Base-by-base conservation (phyloP, 139 green algal genomes). In the Chlamydomonas applanata region DNA sequence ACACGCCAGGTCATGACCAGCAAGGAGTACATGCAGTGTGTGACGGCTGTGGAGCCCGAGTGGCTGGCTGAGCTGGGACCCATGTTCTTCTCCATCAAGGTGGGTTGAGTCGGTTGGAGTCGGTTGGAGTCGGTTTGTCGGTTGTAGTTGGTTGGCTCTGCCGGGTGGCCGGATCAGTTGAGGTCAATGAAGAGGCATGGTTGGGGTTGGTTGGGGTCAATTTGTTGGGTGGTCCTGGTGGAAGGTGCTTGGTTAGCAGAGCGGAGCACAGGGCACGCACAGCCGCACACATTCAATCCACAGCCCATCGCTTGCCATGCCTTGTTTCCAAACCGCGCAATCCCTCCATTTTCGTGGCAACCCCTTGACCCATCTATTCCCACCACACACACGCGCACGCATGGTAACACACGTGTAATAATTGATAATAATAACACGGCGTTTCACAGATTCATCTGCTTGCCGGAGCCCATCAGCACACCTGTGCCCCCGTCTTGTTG, bases 1-100 rank as follows among this genome's bases (percentile, higher is more conserved):
- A 19, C 7, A 49, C 11, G 40, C 40, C 40, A 98, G 68, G 92
- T 99, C 56, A 91, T 87, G 74, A 99, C 95, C n/a, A 92, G 75
- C 57, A 99, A 98, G 88, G 96, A 98, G 83, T 98, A 98, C 89
- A 98, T 98, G 94, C 92, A 97, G 84, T 97, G 94, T 83, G 96
- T 99, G 61, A 98, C 91, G 4, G 96, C 96, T 14, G 95, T 99
- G 69, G 96, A 99, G 77, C 94, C 95, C 0, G 86, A 97, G 78
- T 99, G 94, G 96, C 87, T 99, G 62, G 94, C 96, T 30, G 96
- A 99, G 87, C 71, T 97, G 70, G 96, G 96, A 19, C 96, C 96
- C 69, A 98, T 97, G 88, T 99, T 99, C 87, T 99, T 98, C 82
- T 92, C 73, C 71, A 89, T 99, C 80, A 99, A 98, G 88, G 90